Conservation (phyloP, 2,329 filamentous ascomycete species). For the Neophaeococcomyces aloes region DNA sequence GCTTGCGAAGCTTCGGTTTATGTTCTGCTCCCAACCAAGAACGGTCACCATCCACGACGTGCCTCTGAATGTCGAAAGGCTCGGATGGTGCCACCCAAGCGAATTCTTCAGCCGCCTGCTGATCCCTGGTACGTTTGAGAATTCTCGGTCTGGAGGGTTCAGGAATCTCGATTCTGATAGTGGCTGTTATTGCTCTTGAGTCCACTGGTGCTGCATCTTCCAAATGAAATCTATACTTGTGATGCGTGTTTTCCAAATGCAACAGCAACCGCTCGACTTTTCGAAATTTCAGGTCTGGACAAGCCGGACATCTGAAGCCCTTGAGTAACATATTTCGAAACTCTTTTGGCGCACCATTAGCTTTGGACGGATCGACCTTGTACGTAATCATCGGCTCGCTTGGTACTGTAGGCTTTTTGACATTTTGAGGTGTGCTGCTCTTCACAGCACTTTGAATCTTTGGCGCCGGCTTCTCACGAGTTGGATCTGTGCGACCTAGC, state of each 20-base stretch:
- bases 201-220: not conserved
- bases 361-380: conserved; percentile 2
- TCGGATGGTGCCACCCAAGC: conserved; percentile 14
- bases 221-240: conserved; percentile 15
- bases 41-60: conserved; percentile 14
- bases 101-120: conserved; percentile 1
- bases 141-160: not conserved
- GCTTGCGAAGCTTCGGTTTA: conserved; percentile 2
- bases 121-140: not conserved
- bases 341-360: not conserved
- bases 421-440: not conserved
- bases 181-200: not conserved
- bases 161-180: not conserved
- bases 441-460: not conserved
- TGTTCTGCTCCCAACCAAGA: conserved; percentile 11
- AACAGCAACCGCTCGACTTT: conserved; percentile 17
- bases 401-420: not conserved
- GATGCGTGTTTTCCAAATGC: conserved; percentile 17
- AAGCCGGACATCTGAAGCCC: conserved; percentile 19
- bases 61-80: conserved; percentile 17
- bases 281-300: conserved; percentile 8
- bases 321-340: conserved; percentile 7
- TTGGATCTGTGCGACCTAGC: conserved; percentile 2
- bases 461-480: not conserved
- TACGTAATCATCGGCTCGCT: conserved; percentile 7